Base-by-base conservation (phyloP, 176 grass and related monocot genomes). In the Pontederia paniculata region DNA sequence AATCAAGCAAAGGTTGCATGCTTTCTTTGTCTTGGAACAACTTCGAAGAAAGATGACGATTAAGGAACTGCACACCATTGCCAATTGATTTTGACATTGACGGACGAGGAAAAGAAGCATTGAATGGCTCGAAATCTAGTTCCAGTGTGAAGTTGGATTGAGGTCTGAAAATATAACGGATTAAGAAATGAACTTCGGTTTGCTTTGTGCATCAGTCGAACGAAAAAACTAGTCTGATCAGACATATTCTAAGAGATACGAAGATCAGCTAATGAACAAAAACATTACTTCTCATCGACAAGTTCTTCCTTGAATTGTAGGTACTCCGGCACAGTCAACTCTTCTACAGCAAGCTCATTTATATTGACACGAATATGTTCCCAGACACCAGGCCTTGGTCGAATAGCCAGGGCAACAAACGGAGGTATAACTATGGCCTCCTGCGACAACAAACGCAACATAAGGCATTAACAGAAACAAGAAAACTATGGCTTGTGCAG, bases 371-470 rank as follows among this genome's bases (percentile, higher is more conserved):
- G 80, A n/a, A 98, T 78, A 70, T 98, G 91, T 45, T 91, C 93
- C 93, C 93, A 98, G 49, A 98, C 86, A 72, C 93, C 93, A 55
- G 93, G 93, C 64, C 93, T 90, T 21, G 93, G 93, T 63, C 93
- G 82, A 72, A 98, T 84, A 21, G 93, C 93, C 54, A 98, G 86
- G 57, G 86, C 86, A 72, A 98, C 86, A 78, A 83, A 87, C 0
- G 93, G 93, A 13, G 80, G 77, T 13, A 82, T 74, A 21, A 98
- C 93, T 77, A 94, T 88, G 11, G 89, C 89, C 84, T 94, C 89
- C 89, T 94, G 68, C 14, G 20, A 31, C 11, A 15, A 41, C 9
- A 21, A 12, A 12, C 21, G n/a, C 10, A 62, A 13, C 42, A 46
- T 45, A 0, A 18, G 43, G 46, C 21, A 41, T 22, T 17, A 62